These are phyloP conservation scores for Pezicula neosporulosa DNA, from an alignment of 2,329 filamentous ascomycete genomes.

Conservation along the genomic window DNA sequence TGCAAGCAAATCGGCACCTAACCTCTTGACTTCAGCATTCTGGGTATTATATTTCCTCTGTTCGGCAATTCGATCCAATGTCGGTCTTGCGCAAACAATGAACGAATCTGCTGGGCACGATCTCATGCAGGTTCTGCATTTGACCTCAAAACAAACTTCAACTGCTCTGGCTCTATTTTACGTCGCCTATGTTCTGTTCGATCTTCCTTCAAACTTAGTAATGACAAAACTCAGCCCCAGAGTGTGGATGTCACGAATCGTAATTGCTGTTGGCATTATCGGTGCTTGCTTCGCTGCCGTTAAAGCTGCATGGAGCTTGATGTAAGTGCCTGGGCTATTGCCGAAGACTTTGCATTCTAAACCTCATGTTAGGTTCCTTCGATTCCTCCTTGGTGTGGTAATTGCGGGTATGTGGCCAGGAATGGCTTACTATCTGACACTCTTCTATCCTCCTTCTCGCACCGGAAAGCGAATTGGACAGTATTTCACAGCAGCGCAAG, in stretches of 20 bases:
- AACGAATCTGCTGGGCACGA: conserved; percentile 69
- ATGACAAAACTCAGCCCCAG: conserved; percentile 84
- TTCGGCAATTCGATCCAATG: conserved; percentile 87
- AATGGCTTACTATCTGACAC: conserved; percentile 88
- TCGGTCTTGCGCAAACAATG: conserved; percentile 94
- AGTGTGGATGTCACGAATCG: conserved; percentile 89
- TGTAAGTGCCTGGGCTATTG: conserved; percentile 12
- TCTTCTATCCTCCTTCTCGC: conserved; percentile 85
- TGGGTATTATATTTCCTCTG: conserved; percentile 91
- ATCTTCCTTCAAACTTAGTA: conserved; percentile 81
- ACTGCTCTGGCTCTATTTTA: conserved; percentile 87
- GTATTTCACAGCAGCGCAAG: conserved; percentile 85
- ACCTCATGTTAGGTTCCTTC: conserved; percentile 53
- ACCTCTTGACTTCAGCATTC: conserved; percentile 54
- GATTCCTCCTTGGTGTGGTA: conserved; percentile 80
- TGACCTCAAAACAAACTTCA: conserved; percentile 74
- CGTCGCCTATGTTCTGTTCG: conserved; percentile 86
- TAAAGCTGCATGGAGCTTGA: conserved; percentile 76
- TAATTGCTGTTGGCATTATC: conserved; percentile 81
- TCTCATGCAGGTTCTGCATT: conserved; percentile 65
- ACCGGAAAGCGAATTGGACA: conserved; percentile 85
- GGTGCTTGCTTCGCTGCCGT: conserved; percentile 82
- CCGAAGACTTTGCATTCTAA: not conserved
- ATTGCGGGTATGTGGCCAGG: conserved; percentile 95
- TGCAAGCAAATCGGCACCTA: conserved; percentile 1